A percentile compares a stretch with the other conserved stretches of the same genome.
Conservation (phyloP, 1,284 basidiomycete genomes). For the Apiotrichum porosum region DNA sequence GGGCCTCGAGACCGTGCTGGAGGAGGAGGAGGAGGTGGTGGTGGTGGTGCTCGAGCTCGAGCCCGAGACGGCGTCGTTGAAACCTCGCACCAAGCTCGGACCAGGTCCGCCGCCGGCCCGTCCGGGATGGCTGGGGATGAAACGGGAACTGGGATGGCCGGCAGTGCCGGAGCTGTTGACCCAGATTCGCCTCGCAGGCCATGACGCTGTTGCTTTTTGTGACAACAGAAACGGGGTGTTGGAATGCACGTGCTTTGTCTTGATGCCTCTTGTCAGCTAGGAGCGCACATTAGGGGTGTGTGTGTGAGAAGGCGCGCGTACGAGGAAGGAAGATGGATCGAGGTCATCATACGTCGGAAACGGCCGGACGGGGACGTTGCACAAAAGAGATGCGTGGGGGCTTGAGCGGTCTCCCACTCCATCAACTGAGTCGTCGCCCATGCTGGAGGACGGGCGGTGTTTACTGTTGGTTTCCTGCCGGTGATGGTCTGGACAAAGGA, state of each 20-base stretch:
- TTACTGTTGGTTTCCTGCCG: too few relatives aligned
- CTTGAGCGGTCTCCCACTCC: too few relatives aligned
- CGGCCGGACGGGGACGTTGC: conserved; percentile 1
- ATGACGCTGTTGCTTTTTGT: conserved; percentile 16
- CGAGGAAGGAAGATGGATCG: conserved; percentile 8
- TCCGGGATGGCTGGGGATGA: too few relatives aligned
- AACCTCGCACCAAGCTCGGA: too few relatives aligned
- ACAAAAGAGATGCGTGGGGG: too few relatives aligned
- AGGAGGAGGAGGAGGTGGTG: neutral
- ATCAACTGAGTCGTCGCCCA: too few relatives aligned
- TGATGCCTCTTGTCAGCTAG: conserved; percentile 4
- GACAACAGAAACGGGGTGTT: conserved; percentile 43
- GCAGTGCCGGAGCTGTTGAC: too few relatives aligned
- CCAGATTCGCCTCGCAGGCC: conserved; percentile 20
- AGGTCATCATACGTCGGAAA: conserved; percentile 17
- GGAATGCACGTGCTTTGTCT: conserved; percentile 39
- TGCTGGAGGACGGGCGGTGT: too few relatives aligned
- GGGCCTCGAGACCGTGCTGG: conserved; percentile 10
- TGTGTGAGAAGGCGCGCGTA: neutral
- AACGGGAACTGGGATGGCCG: too few relatives aligned
- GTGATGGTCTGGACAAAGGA: too few relatives aligned
- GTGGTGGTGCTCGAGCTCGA: neutral
- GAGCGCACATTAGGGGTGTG: too few relatives aligned
- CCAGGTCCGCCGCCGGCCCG: too few relatives aligned
- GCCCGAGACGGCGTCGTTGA: neutral